Base-by-base conservation (phyloP, 176 grass and related monocot genomes). In the Raddia guianensis region DNA sequence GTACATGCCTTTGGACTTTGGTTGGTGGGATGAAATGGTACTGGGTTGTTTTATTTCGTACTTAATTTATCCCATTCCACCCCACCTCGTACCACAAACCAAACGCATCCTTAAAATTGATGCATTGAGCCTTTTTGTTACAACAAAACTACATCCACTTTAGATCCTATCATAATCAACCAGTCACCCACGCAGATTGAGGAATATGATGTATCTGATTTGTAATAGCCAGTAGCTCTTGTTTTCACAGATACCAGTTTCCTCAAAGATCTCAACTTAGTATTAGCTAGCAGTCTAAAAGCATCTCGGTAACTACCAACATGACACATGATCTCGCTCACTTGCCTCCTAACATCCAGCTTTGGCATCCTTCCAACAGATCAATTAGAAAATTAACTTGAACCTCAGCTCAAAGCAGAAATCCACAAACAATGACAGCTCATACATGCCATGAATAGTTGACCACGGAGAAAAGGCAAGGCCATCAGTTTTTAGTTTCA, bases 401-500 rank as follows among this genome's bases (percentile, higher is more conserved):
- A 54, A 53, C 35, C 32, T 52, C 69, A 49, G 33, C 45, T 52
- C 12, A 42, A 73, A 51, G 34, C 18, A 10, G 33, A 86, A 21
- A 61, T 49, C 12, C 44, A 45, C 7, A 53, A 75, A 48, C 21
- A 74, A n/a, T 58, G 7, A 6, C 54, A 81, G 53, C 50, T 42
- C 27, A 67, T 67, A 48, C 7, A 59, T 56, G 2, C n/a, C 63
- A 37, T 72, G 62, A 48, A 73, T 55, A 71, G 19, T 85, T 18
- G 12, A 18, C 18, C 51, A 74, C 18, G 73, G 44, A 73, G 11
- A 19, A 8, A 3, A 48, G 32, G 11, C 16, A 66, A 40, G 53
- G 49, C 18, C 45, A 78, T 80, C 13, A 33, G 48, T 60, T 70
- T 77, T 59, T 40, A 75, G 21, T 74, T 19, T 34, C 64, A 47